These are phyloP conservation scores for Acanthamoeba triangularis DNA, from an alignment of 208 protist species.

Conservation along the genomic window DNA sequence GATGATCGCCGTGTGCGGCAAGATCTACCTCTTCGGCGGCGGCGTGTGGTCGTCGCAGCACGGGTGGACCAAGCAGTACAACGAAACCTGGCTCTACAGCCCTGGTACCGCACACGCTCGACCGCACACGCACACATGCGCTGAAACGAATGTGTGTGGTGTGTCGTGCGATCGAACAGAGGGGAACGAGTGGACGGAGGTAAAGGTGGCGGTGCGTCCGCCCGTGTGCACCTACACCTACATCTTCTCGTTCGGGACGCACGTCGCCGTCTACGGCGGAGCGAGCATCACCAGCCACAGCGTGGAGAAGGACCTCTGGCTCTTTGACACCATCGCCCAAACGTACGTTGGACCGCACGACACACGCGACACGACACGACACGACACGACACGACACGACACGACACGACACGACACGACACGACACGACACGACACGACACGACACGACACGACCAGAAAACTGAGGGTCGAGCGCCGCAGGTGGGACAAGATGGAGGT, in stretches of 20 bases:
- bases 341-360: background rate
- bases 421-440: background rate
- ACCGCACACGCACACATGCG: background rate
- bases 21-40: conserved; percentile 72
- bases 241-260: conserved; percentile 33
- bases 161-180: background rate
- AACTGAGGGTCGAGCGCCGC: no score
- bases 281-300: conserved; percentile 1
- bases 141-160: no score
- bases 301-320: conserved; percentile 47
- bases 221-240: conserved; percentile 57
- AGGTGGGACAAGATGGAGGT: conserved; percentile 62
- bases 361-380: background rate
- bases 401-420: background rate
- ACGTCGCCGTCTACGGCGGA: conserved; percentile 48
- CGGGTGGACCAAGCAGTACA: conserved; percentile 65
- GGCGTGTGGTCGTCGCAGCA: conserved; percentile 64
- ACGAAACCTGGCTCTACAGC: conserved; percentile 65
- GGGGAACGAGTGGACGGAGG: conserved; percentile 52
- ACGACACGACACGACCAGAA: no score
- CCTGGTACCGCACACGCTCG: background rate
- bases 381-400: no score
- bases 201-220: conserved; percentile 18
- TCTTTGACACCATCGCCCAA: conserved; percentile 65
- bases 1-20: conserved; percentile 14